Conservation (phyloP, 1,284 basidiomycete genomes). For the Apiotrichum brassicae region DNA sequence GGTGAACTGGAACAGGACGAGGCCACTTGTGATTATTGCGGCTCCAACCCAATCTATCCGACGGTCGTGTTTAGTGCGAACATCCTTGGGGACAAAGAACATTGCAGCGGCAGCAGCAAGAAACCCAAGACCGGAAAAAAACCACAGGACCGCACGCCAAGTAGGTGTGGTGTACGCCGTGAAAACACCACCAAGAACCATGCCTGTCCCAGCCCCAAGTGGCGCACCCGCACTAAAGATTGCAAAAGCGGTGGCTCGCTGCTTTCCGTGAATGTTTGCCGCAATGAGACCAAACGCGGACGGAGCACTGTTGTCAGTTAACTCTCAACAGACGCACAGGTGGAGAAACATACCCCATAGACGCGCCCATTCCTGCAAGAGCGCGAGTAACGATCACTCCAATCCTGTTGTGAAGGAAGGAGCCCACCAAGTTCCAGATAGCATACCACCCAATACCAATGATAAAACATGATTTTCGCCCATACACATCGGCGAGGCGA, state of each 20-base stretch:
- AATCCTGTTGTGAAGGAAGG: constrained; percentile 32
- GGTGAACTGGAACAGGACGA: constrained; percentile 60
- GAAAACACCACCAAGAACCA: constrained; percentile 16
- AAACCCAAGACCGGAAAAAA: constrained; percentile 11
- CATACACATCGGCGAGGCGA: constrained; percentile 41
- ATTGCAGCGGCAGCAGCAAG: not conserved
- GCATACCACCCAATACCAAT: constrained; percentile 36
- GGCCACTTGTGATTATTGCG: constrained; percentile 13
- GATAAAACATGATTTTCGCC: constrained; percentile 33
- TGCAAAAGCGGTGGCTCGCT: constrained; percentile 16
- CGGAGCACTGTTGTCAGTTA: constrained; percentile 5
- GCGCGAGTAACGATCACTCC: constrained; percentile 33
- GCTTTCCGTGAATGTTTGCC: constrained; percentile 21
- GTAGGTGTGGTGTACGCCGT: constrained; percentile 9
- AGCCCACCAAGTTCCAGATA: constrained; percentile 31
- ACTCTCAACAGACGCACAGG: not conserved
- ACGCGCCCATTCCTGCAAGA: constrained; percentile 29
- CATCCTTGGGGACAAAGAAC: constrained; percentile 6
- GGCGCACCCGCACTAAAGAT: constrained; percentile 16
- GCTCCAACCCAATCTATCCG: constrained; percentile 16
- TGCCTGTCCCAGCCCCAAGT: constrained; percentile 11
- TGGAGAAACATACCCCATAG: constrained; percentile 22
- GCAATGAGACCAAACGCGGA: constrained; percentile 18
- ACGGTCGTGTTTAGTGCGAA: not conserved
- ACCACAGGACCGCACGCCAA: constrained; percentile 16